Conservation (phyloP, 371 early-diverging fungal species). For the Smittium mucronatum region DNA sequence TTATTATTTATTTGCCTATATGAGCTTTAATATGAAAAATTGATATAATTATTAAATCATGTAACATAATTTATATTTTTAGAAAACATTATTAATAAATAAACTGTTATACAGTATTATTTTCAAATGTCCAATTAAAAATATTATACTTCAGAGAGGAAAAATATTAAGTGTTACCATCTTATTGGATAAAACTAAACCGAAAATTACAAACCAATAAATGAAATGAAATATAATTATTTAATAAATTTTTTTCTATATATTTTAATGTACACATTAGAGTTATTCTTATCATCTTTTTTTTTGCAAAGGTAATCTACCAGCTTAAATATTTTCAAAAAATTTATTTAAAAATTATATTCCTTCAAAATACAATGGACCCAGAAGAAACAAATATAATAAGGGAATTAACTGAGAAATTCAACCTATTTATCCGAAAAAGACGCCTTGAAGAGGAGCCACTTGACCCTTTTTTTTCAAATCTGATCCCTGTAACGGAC, state of each 20-base stretch:
- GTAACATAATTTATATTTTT: no score
- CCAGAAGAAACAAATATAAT: background rate
- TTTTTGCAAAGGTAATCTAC: background rate
- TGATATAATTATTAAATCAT: no score
- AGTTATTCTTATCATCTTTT: background rate
- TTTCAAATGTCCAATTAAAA: no score
- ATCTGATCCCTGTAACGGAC: background rate
- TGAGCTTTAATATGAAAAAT: no score
- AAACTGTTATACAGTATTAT: no score
- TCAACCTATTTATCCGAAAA: background rate
- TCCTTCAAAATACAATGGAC: background rate
- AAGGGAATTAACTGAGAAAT: background rate
- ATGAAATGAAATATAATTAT: background rate
- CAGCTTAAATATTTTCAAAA: background rate
- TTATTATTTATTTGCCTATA: no score
- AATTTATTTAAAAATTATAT: background rate
- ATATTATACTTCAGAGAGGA: background rate
- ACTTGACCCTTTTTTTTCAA: background rate
- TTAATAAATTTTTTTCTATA: background rate
- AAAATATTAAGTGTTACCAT: background rate
- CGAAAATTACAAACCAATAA: background rate
- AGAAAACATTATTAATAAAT: no score
- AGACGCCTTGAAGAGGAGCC: background rate
- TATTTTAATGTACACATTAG: background rate
- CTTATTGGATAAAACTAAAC: background rate